phyloP scores from a whole-genome alignment of 176 grass and related monocot genomes.

The Phoenix roebelenii region DNA sequence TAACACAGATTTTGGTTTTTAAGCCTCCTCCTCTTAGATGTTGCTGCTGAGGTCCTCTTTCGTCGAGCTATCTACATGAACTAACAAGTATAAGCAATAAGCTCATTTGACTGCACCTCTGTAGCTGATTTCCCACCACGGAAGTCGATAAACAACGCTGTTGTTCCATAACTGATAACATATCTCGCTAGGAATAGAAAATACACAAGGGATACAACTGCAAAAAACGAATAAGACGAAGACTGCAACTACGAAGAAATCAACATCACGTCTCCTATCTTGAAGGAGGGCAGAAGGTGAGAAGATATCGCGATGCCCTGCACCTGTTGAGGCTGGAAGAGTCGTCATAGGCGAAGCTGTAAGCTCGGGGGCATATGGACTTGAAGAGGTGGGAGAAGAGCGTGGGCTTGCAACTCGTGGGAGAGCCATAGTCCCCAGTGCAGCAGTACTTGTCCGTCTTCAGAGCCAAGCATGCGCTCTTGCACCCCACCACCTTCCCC shows the following conservation, averaged over 20 bases:
- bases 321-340: constrained; percentile 57
- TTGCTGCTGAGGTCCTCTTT: too few relatives aligned
- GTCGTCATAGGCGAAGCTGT: constrained; percentile 85
- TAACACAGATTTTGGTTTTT: too few relatives aligned
- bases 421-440: constrained; percentile 48
- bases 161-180: too few relatives aligned
- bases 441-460: constrained; percentile 69
- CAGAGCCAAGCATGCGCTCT: constrained; percentile 72
- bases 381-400: constrained; percentile 87
- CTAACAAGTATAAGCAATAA: too few relatives aligned
- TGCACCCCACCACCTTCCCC: constrained; percentile 61
- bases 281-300: constrained; percentile 73
- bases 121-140: too few relatives aligned
- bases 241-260: neutral
- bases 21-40: too few relatives aligned
- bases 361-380: constrained; percentile 72
- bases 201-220: too few relatives aligned
- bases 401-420: constrained; percentile 48
- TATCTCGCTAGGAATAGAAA: too few relatives aligned
- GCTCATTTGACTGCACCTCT: too few relatives aligned
- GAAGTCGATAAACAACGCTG: too few relatives aligned
- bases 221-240: too few relatives aligned
- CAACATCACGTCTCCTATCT: neutral
- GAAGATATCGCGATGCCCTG: constrained; percentile 69
- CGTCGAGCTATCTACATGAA: too few relatives aligned